Conservation (phyloP, 495 filamentous ascomycete species). For the Pseudevernia furfuracea region DNA sequence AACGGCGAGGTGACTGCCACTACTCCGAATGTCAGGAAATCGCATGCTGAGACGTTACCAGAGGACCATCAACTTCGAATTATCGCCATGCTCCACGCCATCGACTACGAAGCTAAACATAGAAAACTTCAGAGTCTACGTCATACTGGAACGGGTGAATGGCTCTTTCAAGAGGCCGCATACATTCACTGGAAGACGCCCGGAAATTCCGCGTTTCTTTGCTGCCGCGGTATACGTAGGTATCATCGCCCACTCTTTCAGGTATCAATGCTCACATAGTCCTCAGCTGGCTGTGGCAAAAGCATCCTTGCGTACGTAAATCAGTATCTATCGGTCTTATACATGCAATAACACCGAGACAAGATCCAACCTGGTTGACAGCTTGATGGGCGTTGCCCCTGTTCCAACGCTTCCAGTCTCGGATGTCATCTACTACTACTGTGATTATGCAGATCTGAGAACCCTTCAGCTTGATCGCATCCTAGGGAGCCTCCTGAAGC, state of each 20-base stretch:
- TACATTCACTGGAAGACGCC: background rate
- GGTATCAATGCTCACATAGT: background rate
- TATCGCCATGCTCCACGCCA: slow-evolving; percentile 7
- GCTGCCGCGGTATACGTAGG: background rate
- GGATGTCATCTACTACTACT: slow-evolving; percentile 13
- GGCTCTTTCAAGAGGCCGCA: slow-evolving; percentile 3
- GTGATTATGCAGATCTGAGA: slow-evolving; percentile 16
- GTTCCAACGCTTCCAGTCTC: background rate
- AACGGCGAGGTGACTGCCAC: background rate
- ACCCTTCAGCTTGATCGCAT: slow-evolving; percentile 9
- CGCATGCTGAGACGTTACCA: background rate
- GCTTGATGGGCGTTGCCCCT: background rate
- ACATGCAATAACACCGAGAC: background rate
- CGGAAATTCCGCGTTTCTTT: background rate
- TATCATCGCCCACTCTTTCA: no score
- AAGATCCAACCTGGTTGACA: background rate
- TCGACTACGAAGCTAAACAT: slow-evolving; percentile 14
- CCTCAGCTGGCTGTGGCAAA: background rate
- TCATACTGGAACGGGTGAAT: slow-evolving; percentile 10
- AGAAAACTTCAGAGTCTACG: slow-evolving; percentile 12
- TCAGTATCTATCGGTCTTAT: no score
- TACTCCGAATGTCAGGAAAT: background rate
- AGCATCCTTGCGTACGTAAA: background rate
- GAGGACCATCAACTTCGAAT: slow-evolving; percentile 5
- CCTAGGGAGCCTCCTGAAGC: slow-evolving; percentile 10